Conservation (phyloP, 345 rosid genomes). For the Gynandropsis gynandra region DNA sequence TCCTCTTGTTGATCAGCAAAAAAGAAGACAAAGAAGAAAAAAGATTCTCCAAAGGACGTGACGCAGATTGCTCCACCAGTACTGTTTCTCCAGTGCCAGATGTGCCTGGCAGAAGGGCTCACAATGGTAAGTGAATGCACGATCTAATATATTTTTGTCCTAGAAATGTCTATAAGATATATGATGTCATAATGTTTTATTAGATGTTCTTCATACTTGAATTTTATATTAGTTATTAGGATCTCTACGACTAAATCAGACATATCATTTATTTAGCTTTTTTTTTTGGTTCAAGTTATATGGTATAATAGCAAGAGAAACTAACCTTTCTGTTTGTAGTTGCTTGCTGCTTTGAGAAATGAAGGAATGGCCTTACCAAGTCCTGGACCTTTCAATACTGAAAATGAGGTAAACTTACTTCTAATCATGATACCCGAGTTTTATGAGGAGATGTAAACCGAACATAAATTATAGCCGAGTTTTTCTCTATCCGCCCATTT, state of each 20-base stretch:
- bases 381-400: constrained; percentile 71
- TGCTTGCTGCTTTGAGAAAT: constrained; percentile 86
- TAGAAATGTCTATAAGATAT: background rate
- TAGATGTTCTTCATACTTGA: too few species aligned
- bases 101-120: constrained; percentile 88
- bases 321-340: constrained; percentile 27
- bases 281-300: background rate
- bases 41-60: constrained; percentile 54
- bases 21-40: constrained; percentile 68
- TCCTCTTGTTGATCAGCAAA: constrained; percentile 44
- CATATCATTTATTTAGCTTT: too few species aligned
- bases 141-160: background rate
- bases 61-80: constrained; percentile 61
- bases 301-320: background rate
- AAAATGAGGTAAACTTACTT: constrained; percentile 50
- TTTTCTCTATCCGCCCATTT: background rate
- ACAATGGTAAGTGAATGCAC: constrained; percentile 48
- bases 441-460: constrained; percentile 1
- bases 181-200: too few species aligned
- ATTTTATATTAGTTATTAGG: too few species aligned
- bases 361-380: constrained; percentile 48
- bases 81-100: constrained; percentile 69
- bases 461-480: too few species aligned
- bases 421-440: background rate
- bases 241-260: too few species aligned